Base-by-base conservation (phyloP, 768 basidiomycete species). In the Leccinum uliginosum region DNA sequence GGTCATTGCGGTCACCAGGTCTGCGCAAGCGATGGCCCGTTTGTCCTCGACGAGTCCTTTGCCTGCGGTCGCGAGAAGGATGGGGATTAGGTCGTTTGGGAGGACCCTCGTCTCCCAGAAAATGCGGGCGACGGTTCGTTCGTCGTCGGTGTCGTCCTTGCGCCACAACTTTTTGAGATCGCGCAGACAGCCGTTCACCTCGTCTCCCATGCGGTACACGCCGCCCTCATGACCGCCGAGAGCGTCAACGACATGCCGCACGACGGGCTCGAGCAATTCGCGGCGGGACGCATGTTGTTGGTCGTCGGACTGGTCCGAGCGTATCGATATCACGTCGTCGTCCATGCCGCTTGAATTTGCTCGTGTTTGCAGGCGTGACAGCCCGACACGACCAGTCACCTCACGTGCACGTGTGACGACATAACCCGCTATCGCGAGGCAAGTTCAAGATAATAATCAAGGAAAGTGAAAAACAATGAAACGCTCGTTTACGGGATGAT, bases 101-200 rank as follows among this genome's bases (percentile, higher is more conserved):
- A 98, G 75, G 26, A 94, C 83, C 17, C 91, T 84, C n/a, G 88
- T 84, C 60, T 91, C 86, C 83, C 87, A 91, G 69, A 98, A 89
- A 56, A 98, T 89, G 44, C 94, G 85, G 4, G 96, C 93, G 1
- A 98, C 89, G 1, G 94, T 98, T 17, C 97, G 84, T 68, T 95
- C 94, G 69, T 98, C 96, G 72, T 99, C 97, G 0, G 87, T 87
- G 66, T 98, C 97, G 71, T 99, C 97, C 71, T 92, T 89, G 51
- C 95, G 76, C 97, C 96, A 98, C 50, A 96, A 81, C 63, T 86
- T 91, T 75, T 98, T 98, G 58, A 99, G 78, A 70, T 98, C 97
- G 64, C 91, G 91, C 63, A 99, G 71, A 72, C 93, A 96, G 2
- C 89, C 89, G 57, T 76, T 75, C n/a, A 80, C 84, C 59, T 91